A percentile compares a stretch with the other conserved stretches of the same genome.
phyloP scores from a whole-genome alignment of 176 grass and related monocot species.

The Elaeis guineensis region DNA sequence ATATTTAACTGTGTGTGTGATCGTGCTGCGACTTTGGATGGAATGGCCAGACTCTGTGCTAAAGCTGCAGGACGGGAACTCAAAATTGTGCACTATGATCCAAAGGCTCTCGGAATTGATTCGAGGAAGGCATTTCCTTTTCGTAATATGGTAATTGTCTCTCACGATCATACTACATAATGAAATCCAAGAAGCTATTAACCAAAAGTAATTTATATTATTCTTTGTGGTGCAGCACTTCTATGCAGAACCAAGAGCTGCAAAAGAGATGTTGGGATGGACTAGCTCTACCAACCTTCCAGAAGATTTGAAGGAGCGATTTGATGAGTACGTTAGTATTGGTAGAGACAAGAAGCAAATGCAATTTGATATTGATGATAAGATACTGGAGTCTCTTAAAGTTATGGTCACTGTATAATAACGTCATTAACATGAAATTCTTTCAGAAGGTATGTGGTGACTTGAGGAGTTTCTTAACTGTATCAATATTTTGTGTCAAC shows the following conservation, averaged over 20 bases:
- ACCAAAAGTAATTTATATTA: background rate
- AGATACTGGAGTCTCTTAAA: constrained; percentile 52
- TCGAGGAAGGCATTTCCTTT: constrained; percentile 87
- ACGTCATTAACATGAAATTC: too few relatives aligned
- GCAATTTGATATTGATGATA: constrained; percentile 70
- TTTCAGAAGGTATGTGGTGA: too few relatives aligned
- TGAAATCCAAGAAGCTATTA: background rate
- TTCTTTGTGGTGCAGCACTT: constrained; percentile 49
- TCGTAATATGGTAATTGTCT: constrained; percentile 63
- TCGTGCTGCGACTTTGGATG: constrained; percentile 79
- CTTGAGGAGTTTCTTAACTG: too few relatives aligned
- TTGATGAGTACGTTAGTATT: constrained; percentile 58
- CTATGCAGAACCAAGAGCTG: constrained; percentile 83
- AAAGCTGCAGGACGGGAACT: constrained; percentile 35
- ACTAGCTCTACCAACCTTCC: constrained; percentile 63
- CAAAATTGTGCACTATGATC: constrained; percentile 63
- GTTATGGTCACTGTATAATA: constrained; percentile 1
- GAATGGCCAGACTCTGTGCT: constrained; percentile 66
- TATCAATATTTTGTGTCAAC: too few relatives aligned
- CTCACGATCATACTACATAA: background rate
- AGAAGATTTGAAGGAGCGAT: constrained; percentile 88
- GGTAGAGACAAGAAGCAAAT: constrained; percentile 66
- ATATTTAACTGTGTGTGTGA: constrained; percentile 81
- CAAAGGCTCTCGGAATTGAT: constrained; percentile 57
- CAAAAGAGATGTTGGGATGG: constrained; percentile 80